Evolutionary conservation across 1,284 basidiomycete genomes (phyloP).

Genomic region (Tilletia caries): DNA sequence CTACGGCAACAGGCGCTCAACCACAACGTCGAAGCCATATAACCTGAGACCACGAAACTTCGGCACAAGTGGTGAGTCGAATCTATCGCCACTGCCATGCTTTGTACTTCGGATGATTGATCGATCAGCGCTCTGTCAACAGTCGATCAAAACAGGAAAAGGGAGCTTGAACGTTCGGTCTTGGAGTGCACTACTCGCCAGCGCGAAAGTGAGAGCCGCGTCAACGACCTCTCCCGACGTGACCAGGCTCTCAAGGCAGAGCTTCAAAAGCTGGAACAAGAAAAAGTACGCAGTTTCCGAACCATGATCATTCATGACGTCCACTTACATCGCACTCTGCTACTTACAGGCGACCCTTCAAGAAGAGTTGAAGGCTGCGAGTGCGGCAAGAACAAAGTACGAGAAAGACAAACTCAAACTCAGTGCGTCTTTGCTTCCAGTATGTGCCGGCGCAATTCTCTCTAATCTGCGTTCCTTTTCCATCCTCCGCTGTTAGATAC

Average conservation of each 20-base stretch:
- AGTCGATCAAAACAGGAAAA: constrained; percentile 38
- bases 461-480: background rate
- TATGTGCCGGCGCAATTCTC: background rate
- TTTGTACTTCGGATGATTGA: background rate
- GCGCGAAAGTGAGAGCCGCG: background rate
- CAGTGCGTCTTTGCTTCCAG: background rate
- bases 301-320: background rate
- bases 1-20: constrained; percentile 67
- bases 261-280: background rate
- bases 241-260: background rate
- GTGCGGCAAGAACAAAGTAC: background rate
- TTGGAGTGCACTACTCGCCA: constrained; percentile 19
- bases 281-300: background rate
- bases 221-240: background rate
- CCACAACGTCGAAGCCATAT: constrained; percentile 62
- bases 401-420: constrained; percentile 3
- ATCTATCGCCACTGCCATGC: background rate
- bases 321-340: background rate
- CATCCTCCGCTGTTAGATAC: background rate
- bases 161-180: constrained; percentile 23
- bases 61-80: constrained; percentile 19
- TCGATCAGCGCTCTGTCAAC: background rate
- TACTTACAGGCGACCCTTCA: background rate
- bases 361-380: background rate
- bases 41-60: constrained; percentile 43